These are phyloP conservation scores for Neofusicoccum parvum DNA, from an alignment of 2,329 filamentous ascomycete genomes.

Conservation along the genomic window DNA sequence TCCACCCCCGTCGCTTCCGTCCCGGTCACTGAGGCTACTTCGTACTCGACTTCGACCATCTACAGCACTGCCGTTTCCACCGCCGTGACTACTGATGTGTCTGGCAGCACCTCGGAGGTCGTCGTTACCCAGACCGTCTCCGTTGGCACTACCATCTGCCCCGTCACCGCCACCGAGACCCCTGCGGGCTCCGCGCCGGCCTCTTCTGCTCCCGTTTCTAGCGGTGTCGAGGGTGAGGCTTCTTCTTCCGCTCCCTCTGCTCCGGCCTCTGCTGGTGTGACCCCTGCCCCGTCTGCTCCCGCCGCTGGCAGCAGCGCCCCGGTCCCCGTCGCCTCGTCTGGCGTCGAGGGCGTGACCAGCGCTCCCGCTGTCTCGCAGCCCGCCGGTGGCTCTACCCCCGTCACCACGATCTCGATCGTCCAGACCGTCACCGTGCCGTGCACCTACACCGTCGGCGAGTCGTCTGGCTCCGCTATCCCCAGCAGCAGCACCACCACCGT, in stretches of 20 bases:
- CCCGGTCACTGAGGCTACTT: neutral
- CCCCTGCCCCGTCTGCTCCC: constrained; percentile 15
- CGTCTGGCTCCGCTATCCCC: constrained; percentile 34
- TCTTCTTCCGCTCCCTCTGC: constrained; percentile 15
- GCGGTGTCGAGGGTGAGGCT: constrained; percentile 1
- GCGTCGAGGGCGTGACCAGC: neutral
- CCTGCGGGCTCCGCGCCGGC: neutral
- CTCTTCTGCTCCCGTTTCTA: constrained; percentile 7
- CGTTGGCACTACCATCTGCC: constrained; percentile 45
- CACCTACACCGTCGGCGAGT: constrained; percentile 36
- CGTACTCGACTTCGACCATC: neutral
- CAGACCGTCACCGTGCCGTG: constrained; percentile 38
- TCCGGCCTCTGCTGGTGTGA: constrained; percentile 27
- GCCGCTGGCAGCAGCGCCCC: neutral
- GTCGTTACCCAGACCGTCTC: constrained; percentile 21
- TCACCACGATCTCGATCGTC: constrained; percentile 48
- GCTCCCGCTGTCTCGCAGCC: neutral
- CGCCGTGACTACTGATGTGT: neutral
- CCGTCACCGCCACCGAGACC: constrained; percentile 15
- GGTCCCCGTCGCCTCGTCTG: neutral
- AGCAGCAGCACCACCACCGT: constrained; percentile 33
- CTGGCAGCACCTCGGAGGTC: neutral
- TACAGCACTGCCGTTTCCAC: neutral
- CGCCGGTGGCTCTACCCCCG: constrained; percentile 22
- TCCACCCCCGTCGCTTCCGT: neutral